Evolutionary conservation across 495 filamentous ascomycete genomes (phyloP).

Genomic region (Lichina pygmaea): DNA sequence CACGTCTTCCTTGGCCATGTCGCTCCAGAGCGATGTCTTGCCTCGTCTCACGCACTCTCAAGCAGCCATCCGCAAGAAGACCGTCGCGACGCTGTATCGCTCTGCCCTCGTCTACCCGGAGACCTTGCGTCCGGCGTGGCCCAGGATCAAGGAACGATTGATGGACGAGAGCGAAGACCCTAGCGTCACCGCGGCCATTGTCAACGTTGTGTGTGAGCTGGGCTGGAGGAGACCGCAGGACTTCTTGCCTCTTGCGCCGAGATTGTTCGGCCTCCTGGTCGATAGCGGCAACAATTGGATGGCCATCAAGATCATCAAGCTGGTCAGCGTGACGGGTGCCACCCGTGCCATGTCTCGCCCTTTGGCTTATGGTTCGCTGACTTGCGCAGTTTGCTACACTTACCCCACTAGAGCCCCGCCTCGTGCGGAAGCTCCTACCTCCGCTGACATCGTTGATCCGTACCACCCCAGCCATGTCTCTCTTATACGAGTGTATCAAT

Average conservation of each 20-base stretch:
- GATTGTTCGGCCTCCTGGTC: conserved; percentile 79
- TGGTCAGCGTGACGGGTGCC: conserved; percentile 24
- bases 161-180: conserved; percentile 76
- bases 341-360: background rate
- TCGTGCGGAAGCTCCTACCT: conserved; percentile 82
- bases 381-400: conserved; percentile 61
- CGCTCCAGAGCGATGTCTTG: conserved; percentile 59
- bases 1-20: conserved; percentile 70
- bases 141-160: conserved; percentile 78
- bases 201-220: conserved; percentile 91
- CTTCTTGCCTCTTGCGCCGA: conserved; percentile 73
- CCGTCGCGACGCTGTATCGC: conserved; percentile 75
- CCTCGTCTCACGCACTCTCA: conserved; percentile 69
- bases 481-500: conserved; percentile 94
- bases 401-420: conserved; percentile 72
- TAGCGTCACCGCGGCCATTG: conserved; percentile 81
- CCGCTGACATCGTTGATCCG: conserved; percentile 79
- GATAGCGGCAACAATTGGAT: conserved; percentile 96
- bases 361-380: background rate
- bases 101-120: conserved; percentile 86
- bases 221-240: conserved; percentile 84
- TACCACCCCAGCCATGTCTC: conserved; percentile 85
- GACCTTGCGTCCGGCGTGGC: conserved; percentile 76
- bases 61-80: conserved; percentile 71
- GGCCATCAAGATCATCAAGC: conserved; percentile 96